Base-by-base conservation (phyloP, 768 basidiomycete genomes). In the Melanogaster broomeanus region DNA sequence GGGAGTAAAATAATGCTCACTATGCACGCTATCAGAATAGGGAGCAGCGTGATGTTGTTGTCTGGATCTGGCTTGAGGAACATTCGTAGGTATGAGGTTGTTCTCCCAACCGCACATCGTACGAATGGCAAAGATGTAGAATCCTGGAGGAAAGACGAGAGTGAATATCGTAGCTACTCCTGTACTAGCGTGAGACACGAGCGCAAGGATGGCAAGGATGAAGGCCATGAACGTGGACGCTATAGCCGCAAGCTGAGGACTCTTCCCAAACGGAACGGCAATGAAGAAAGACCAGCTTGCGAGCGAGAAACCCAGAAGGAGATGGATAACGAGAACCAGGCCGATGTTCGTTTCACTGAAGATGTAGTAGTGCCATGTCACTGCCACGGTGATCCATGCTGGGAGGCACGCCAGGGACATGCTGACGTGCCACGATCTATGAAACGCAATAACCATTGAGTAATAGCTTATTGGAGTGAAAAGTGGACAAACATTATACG, bases 221-320 rank as follows among this genome's bases (percentile, higher is more conserved):
- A 91, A 79, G 11, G 80, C 74, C 31, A 86, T 66, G 62, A 90
- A 82, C 0, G 87, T 88, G 4, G 86, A 75, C 2, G 73, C 74
- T 3, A 88, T 79, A 0, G 87, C 87, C 0, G 87, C 84, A 11
- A 89, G 74, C 57, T 87, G 86, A 6, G 86, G 84, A 50, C 82
- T 87, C 63, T 85, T 85, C 6, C 84, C 83, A 53, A 89, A 89
- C 1, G 85, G 86, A 16, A 77, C 80, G 3, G 83, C 80, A 34
- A 87, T 66, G 59, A 90, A 85, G 64, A 90, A 80, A 2, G 87
- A 82, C 82, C 84, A 88, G 49, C 83, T 84, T 1, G 84, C 83
- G 16, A 90, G 75, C 3, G 80, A 77, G 24, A 89, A 69, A 15
- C 87, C 87, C 28, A 87, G 75, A 28, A 92, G 71, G 34, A 91